Conservation (phyloP, 805 yeast species). For the Limtongozyma cylindracea region DNA sequence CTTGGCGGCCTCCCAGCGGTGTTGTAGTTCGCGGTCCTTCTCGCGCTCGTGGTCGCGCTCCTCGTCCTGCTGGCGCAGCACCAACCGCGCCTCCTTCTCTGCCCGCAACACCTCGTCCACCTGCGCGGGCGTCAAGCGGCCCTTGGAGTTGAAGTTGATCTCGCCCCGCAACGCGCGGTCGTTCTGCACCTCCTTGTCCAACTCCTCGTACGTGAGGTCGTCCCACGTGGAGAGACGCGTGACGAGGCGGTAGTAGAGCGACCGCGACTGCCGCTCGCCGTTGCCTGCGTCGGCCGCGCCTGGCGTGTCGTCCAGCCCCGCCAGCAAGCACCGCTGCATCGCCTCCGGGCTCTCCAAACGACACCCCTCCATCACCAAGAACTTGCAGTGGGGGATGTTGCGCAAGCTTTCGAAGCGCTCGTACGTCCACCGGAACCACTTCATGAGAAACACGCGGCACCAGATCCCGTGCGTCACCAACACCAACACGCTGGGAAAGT, state of each 20-base stretch:
- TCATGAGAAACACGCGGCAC: constrained; percentile 81
- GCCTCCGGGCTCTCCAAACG: too few species aligned
- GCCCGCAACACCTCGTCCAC: constrained; percentile 12
- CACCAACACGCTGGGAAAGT: constrained; percentile 62
- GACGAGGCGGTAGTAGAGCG: constrained; percentile 25
- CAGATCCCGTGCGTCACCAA: constrained; percentile 86
- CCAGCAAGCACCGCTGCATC: too few species aligned
- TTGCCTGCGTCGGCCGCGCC: too few species aligned
- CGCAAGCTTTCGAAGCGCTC: constrained; percentile 68
- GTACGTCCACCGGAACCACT: constrained; percentile 86
- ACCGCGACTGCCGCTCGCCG: constrained; percentile 16
- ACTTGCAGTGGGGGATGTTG: constrained; percentile 69
- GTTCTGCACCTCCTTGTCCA: constrained; percentile 10
- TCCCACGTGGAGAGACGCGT: constrained; percentile 56
- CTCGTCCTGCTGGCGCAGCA: constrained; percentile 11
- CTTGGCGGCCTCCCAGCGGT: too few species aligned
- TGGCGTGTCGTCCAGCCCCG: too few species aligned
- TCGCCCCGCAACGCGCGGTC: constrained; percentile 14
- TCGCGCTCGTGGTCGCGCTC: constrained; percentile 12
- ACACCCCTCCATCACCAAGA: constrained; percentile 70
- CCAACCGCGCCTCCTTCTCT: too few species aligned
- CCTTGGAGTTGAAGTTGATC: constrained; percentile 11
- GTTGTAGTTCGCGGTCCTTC: constrained; percentile 16
- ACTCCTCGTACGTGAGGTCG: constrained; percentile 18
- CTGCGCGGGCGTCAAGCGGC: constrained; percentile 8